These are phyloP conservation scores for Boletus eberwhitei DNA, from an alignment of 768 basidiomycete species.

Conservation along the genomic window DNA sequence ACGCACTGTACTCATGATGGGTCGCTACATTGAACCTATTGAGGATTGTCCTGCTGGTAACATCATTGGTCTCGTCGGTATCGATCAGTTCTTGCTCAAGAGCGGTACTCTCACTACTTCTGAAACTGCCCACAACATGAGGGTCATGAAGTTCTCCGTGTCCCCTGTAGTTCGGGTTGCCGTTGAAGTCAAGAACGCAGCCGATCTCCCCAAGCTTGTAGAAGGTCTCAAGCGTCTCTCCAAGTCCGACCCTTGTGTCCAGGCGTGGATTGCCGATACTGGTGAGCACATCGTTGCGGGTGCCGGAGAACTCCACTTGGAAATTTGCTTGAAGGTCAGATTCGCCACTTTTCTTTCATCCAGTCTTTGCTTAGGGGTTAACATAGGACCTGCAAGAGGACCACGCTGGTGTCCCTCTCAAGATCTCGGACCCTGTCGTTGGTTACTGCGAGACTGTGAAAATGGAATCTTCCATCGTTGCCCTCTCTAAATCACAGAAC, in stretches of 20 bases:
- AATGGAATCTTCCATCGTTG: slow-evolving; percentile 91
- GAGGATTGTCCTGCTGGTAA: slow-evolving; percentile 99
- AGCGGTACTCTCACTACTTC: slow-evolving; percentile 96
- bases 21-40: slow-evolving; percentile 96
- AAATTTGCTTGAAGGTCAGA: slow-evolving; percentile 95
- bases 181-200: slow-evolving; percentile 99
- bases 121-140: slow-evolving; percentile 99
- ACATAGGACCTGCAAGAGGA: slow-evolving; percentile 95
- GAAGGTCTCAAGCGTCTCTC: slow-evolving; percentile 99
- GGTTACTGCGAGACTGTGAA: slow-evolving; percentile 98
- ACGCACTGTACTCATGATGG: slow-evolving; percentile 99
- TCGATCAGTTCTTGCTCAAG: slow-evolving; percentile 99
- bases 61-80: slow-evolving; percentile 98
- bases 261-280: slow-evolving; percentile 86
- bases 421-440: slow-evolving; percentile 97
- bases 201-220: slow-evolving; percentile 98
- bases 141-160: slow-evolving; percentile 99
- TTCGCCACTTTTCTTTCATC: neutral
- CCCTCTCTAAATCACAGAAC: slow-evolving; percentile 99
- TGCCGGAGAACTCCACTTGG: slow-evolving; percentile 98
- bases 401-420: slow-evolving; percentile 98
- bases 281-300: slow-evolving; percentile 99
- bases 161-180: slow-evolving; percentile 99
- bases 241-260: slow-evolving; percentile 99
- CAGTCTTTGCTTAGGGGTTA: neutral